phyloP scores from a whole-genome alignment of 2,329 filamentous ascomycete genomes.

The Teratosphaeria epicoccoides region DNA sequence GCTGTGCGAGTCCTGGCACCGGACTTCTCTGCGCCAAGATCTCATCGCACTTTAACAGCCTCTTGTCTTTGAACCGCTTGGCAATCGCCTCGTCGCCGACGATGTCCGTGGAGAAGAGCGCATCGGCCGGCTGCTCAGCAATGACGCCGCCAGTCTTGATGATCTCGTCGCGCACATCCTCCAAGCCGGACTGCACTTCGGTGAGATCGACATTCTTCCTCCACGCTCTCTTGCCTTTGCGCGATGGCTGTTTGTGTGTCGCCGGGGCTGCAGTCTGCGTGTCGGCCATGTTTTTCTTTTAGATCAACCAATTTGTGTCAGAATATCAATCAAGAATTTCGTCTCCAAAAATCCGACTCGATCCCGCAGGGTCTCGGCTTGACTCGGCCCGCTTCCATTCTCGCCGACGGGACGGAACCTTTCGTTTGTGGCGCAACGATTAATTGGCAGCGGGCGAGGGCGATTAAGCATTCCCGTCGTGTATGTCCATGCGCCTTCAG shows the following conservation, averaged over 20 bases:
- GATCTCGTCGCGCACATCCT: slow-evolving; percentile 76
- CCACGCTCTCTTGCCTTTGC: slow-evolving; percentile 98
- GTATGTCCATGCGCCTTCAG: background rate
- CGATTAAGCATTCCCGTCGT: background rate
- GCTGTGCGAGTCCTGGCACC: slow-evolving; percentile 61
- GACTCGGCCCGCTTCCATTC: background rate
- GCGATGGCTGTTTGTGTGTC: slow-evolving; percentile 76
- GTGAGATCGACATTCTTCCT: slow-evolving; percentile 94
- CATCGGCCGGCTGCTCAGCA: slow-evolving; percentile 67
- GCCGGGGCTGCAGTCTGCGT: slow-evolving; percentile 52
- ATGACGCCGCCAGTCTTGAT: slow-evolving; percentile 74
- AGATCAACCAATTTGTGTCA: background rate
- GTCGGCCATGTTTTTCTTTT: slow-evolving; percentile 28
- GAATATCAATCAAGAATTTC: background rate
- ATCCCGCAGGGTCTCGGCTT: background rate
- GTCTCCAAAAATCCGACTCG: background rate
- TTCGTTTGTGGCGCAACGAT: background rate
- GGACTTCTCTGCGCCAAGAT: slow-evolving; percentile 79
- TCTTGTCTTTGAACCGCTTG: slow-evolving; percentile 57
- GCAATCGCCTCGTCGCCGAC: slow-evolving; percentile 57
- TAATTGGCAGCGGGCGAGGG: background rate
- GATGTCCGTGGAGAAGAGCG: slow-evolving; percentile 77
- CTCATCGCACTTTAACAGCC: slow-evolving; percentile 78
- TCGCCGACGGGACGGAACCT: background rate
- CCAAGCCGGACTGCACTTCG: slow-evolving; percentile 71